These are phyloP conservation scores for Isabelozyma heimii DNA, from an alignment of 805 yeast genomes.

Conservation along the genomic window DNA sequence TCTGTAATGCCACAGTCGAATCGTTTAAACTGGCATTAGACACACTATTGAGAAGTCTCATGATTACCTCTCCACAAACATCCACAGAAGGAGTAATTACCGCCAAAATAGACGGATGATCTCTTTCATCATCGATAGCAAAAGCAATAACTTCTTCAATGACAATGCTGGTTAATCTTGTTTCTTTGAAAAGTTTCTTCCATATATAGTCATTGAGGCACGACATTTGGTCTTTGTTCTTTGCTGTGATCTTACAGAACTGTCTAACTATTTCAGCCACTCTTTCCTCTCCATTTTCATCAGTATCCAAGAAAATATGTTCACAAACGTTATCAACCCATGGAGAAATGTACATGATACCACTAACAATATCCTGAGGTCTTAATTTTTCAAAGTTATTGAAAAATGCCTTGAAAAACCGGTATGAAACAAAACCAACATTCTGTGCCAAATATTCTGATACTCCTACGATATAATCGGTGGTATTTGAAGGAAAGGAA, in stretches of 20 bases:
- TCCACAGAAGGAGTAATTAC: slow-evolving; percentile 75
- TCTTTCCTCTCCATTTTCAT: slow-evolving; percentile 57
- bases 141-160: slow-evolving; percentile 74
- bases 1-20: slow-evolving; percentile 36
- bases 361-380: slow-evolving; percentile 33
- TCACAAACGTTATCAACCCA: slow-evolving; percentile 71
- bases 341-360: slow-evolving; percentile 57
- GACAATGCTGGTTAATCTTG: slow-evolving; percentile 52
- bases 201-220: slow-evolving; percentile 62
- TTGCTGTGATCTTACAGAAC: slow-evolving; percentile 56
- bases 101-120: slow-evolving; percentile 61
- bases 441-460: slow-evolving; percentile 55
- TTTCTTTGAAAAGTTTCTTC: slow-evolving; percentile 63
- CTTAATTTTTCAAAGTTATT: slow-evolving; percentile 40
- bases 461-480: slow-evolving; percentile 56
- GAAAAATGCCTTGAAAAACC: slow-evolving; percentile 54
- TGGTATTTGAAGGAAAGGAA: slow-evolving; percentile 66
- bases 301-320: slow-evolving; percentile 52
- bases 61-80: slow-evolving; percentile 62
- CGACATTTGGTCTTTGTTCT: slow-evolving; percentile 46
- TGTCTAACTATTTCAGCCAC: slow-evolving; percentile 61
- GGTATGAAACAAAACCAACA: slow-evolving; percentile 59
- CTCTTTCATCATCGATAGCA: slow-evolving; percentile 74
- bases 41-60: slow-evolving; percentile 54
- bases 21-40: slow-evolving; percentile 45